phyloP scores from a whole-genome alignment of 495 filamentous ascomycete species.

The Podospora fimiseda region DNA sequence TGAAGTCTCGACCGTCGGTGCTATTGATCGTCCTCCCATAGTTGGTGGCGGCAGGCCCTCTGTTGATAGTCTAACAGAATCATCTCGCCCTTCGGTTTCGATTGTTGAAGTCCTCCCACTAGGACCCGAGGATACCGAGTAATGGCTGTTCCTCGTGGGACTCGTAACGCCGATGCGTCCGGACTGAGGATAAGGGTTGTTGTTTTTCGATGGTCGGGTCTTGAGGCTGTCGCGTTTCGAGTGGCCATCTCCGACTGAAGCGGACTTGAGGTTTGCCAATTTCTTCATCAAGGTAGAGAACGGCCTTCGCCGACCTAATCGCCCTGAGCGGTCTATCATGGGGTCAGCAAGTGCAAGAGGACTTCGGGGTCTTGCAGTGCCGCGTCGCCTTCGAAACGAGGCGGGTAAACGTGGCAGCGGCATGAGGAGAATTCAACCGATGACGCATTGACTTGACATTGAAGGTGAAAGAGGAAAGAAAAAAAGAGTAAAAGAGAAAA shows the following conservation, averaged over 20 bases:
- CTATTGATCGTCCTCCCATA: conserved; percentile 61
- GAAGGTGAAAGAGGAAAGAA: background rate
- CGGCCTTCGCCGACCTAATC: conserved; percentile 62
- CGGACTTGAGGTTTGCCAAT: conserved; percentile 73
- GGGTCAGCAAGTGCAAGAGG: conserved; percentile 19
- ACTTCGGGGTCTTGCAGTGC: conserved; percentile 9
- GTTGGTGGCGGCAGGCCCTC: conserved; percentile 54
- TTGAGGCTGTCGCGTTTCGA: conserved; percentile 41
- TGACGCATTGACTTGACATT: background rate
- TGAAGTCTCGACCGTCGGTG: conserved; percentile 69
- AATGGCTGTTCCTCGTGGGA: conserved; percentile 47
- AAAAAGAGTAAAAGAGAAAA: conserved; percentile 7
- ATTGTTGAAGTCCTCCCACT: conserved; percentile 27
- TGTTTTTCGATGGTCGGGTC: conserved; percentile 57
- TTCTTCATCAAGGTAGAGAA: conserved; percentile 95
- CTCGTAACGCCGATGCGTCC: conserved; percentile 32
- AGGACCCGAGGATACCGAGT: conserved; percentile 51
- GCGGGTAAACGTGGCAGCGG: conserved; percentile 12
- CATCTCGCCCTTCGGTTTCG: conserved; percentile 38
- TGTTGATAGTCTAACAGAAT: conserved; percentile 50
- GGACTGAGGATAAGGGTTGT: conserved; percentile 80
- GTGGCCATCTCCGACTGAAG: conserved; percentile 37
- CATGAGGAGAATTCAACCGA: background rate
- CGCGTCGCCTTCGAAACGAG: conserved; percentile 14
- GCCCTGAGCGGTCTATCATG: conserved; percentile 38